A percentile compares a stretch with the other conserved stretches of the same genome.
phyloP scores from a whole-genome alignment of 805 yeast species.

The Starmerella cellae region DNA sequence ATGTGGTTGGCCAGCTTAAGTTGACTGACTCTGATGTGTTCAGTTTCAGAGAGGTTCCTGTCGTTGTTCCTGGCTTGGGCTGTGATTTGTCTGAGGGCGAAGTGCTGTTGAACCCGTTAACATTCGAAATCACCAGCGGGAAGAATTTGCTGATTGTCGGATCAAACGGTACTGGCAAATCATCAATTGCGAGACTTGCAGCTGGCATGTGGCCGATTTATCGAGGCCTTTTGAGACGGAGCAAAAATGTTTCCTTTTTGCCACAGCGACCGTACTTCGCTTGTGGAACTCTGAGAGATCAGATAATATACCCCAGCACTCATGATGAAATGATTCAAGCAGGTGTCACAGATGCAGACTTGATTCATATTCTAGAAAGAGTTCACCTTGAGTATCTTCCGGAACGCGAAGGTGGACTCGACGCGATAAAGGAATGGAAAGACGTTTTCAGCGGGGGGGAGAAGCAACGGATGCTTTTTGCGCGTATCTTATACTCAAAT shows the following conservation, averaged over 20 bases:
- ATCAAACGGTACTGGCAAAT: constrained; percentile 80
- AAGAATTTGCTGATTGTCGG: constrained; percentile 72
- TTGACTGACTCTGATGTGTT: constrained; percentile 64
- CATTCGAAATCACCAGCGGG: constrained; percentile 47
- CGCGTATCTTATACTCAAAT: constrained; percentile 64
- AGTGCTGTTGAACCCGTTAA: constrained; percentile 47
- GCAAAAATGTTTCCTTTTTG: constrained; percentile 49
- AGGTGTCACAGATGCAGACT: constrained; percentile 58
- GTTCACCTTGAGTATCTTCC: constrained; percentile 73
- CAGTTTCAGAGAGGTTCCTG: constrained; percentile 68
- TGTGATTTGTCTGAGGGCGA: constrained; percentile 32
- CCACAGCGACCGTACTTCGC: constrained; percentile 81
- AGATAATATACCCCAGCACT: constrained; percentile 73
- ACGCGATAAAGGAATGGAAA: constrained; percentile 56
- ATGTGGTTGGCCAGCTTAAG: constrained; percentile 70
- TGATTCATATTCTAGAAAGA: constrained; percentile 52
- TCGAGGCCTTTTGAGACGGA: constrained; percentile 67
- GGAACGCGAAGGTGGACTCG: constrained; percentile 45
- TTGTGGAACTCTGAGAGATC: constrained; percentile 75
- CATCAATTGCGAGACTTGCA: constrained; percentile 67
- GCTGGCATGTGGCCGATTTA: constrained; percentile 91
- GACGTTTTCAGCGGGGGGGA: constrained; percentile 95
- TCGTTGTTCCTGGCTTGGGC: constrained; percentile 51
- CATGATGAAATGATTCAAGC: constrained; percentile 61
- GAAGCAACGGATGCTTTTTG: constrained; percentile 79